Percentiles rank a stretch among this genome's conserved stretches.
Evolutionary conservation across 257 asterid species (phyloP).

Genomic region (Coffea canephora): DNA sequence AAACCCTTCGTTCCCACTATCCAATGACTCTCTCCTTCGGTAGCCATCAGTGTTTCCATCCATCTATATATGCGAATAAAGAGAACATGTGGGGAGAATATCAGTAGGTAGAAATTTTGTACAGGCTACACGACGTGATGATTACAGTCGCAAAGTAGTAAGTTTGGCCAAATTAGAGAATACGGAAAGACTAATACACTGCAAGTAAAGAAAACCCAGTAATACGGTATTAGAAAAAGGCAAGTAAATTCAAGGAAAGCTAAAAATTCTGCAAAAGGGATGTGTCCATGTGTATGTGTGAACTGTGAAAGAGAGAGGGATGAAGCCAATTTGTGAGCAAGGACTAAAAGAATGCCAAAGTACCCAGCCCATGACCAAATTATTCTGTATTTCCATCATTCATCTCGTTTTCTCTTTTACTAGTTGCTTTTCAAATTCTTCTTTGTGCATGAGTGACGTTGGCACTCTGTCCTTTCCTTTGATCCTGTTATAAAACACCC

Average conservation of each 20-base stretch:
- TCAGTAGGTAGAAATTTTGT: conserved; percentile 28
- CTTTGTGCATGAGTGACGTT: conserved; percentile 25
- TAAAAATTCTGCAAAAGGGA: conserved; percentile 25
- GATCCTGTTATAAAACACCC: conserved; percentile 69
- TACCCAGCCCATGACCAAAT: background rate
- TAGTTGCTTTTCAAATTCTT: background rate
- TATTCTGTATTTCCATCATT: conserved; percentile 8
- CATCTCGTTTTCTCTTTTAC: conserved; percentile 1
- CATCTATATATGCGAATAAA: conserved; percentile 34
- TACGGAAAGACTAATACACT: background rate
- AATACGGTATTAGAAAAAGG: background rate
- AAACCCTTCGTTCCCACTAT: conserved; percentile 8
- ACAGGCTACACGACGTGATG: conserved; percentile 29
- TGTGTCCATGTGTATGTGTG: background rate
- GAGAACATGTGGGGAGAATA: conserved; percentile 25
- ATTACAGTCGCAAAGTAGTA: conserved; percentile 36
- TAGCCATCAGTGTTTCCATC: conserved; percentile 33
- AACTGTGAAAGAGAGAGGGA: conserved; percentile 11
- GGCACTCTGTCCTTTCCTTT: conserved; percentile 59
- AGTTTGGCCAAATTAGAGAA: conserved; percentile 15
- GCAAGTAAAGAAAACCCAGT: background rate
- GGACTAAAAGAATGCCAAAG: conserved; percentile 12
- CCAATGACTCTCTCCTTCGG: conserved; percentile 24
- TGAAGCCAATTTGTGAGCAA: conserved; percentile 1
- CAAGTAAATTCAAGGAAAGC: conserved; percentile 12